A percentile compares a stretch with the other conserved stretches of the same genome.
These are phyloP conservation scores for Vanrija sp. DNA, from an alignment of 1,284 basidiomycete genomes.

Conservation along the genomic window DNA sequence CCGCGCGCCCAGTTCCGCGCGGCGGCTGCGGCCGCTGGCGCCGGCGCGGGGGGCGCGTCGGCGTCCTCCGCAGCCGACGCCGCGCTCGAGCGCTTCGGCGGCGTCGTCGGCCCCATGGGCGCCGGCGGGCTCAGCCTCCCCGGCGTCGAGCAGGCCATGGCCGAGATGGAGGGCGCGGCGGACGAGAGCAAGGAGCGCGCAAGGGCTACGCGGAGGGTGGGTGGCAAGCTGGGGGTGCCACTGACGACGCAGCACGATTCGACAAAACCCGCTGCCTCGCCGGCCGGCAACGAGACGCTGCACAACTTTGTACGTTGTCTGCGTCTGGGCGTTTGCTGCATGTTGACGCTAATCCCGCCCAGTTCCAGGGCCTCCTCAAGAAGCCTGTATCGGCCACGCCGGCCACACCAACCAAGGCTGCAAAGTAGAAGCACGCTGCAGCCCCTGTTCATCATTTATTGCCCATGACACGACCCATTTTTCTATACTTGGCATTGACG, in stretches of 20 bases:
- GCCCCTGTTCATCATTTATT: too few relatives aligned
- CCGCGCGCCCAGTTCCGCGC: constrained; percentile 80
- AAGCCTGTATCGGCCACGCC: constrained; percentile 16
- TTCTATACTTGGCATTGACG: too few relatives aligned
- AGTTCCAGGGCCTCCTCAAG: constrained; percentile 44
- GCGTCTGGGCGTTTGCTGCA: too few relatives aligned
- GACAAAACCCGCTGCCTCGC: constrained; percentile 17
- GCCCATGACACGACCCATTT: too few relatives aligned
- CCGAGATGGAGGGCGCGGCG: constrained; percentile 70
- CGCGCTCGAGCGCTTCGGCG: constrained; percentile 44
- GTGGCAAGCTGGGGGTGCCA: background rate
- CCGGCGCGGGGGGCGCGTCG: constrained; percentile 1
- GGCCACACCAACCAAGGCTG: constrained; percentile 14
- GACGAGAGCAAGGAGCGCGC: constrained; percentile 43
- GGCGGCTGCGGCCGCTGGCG: constrained; percentile 54
- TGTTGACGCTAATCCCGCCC: background rate
- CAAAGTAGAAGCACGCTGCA: constrained; percentile 2
- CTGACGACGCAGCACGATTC: constrained; percentile 24
- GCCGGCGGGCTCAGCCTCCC: constrained; percentile 76
- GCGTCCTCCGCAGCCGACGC: background rate
- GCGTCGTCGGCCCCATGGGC: constrained; percentile 81
- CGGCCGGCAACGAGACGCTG: constrained; percentile 42
- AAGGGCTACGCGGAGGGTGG: constrained; percentile 32
- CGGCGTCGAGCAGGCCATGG: constrained; percentile 75
- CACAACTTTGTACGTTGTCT: constrained; percentile 46